Evolutionary conservation across 2,329 filamentous ascomycete species (phyloP).

Genomic region (Monilinia polystroma): DNA sequence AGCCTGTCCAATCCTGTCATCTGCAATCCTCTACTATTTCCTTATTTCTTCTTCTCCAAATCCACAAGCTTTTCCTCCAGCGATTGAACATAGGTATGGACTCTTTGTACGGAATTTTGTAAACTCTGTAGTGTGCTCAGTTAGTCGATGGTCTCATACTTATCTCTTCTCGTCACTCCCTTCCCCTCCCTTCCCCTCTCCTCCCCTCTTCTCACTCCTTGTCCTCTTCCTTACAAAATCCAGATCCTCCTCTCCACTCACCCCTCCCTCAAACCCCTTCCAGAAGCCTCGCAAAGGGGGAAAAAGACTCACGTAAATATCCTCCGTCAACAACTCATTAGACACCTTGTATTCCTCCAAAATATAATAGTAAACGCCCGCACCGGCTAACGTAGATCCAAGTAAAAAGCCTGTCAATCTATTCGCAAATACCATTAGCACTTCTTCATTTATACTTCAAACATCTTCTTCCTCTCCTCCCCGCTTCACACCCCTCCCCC

Average conservation of each 20-base stretch:
- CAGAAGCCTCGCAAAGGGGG: not conserved
- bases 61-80: slow-evolving; percentile 78
- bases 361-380: slow-evolving; percentile 86
- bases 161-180: too few relatives aligned
- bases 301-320: slow-evolving; percentile 79
- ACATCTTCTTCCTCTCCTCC: not conserved
- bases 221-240: too few relatives aligned
- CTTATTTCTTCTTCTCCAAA: slow-evolving; percentile 61
- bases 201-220: too few relatives aligned
- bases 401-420: slow-evolving; percentile 92
- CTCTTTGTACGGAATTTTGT: slow-evolving; percentile 80
- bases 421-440: not conserved
- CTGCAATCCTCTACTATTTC: not conserved
- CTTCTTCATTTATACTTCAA: not conserved
- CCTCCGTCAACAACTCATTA: slow-evolving; percentile 90
- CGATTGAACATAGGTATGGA: slow-evolving; percentile 78
- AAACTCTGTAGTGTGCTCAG: slow-evolving; percentile 59
- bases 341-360: slow-evolving; percentile 90
- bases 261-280: not conserved
- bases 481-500: not conserved
- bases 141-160: not conserved
- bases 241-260: not conserved
- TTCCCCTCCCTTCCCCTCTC: too few relatives aligned
- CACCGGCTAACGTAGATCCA: slow-evolving; percentile 75
- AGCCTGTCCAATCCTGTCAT: too few relatives aligned